Evolutionary conservation across 2,329 filamentous ascomycete species (phyloP).

Genomic region (Aspergillus udagawae): DNA sequence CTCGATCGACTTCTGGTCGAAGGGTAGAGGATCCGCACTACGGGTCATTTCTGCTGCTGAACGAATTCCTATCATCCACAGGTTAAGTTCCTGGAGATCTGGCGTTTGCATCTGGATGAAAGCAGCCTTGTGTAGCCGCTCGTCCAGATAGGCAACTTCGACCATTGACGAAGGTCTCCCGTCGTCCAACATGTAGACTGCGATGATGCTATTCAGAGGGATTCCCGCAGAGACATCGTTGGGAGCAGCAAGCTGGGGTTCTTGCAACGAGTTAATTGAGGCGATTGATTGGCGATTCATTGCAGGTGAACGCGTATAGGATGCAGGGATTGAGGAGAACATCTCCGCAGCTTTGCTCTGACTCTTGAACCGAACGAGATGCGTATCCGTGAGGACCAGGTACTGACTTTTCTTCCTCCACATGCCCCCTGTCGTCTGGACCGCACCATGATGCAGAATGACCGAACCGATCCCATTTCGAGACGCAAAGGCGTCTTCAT

Average conservation of each 20-base stretch:
- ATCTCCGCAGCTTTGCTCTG: constrained; percentile 62
- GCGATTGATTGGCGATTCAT: constrained; percentile 54
- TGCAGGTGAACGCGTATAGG: constrained; percentile 39
- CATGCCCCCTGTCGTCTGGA: constrained; percentile 66
- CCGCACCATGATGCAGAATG: constrained; percentile 64
- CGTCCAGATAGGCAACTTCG: constrained; percentile 65
- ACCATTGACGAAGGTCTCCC: constrained; percentile 63
- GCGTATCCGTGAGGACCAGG: constrained; percentile 65
- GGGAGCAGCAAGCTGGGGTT: constrained; percentile 56
- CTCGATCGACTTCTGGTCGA: constrained; percentile 58
- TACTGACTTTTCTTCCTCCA: constrained; percentile 71
- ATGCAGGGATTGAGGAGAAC: constrained; percentile 52
- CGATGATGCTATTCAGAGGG: constrained; percentile 62
- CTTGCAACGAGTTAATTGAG: constrained; percentile 59
- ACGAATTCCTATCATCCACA: constrained; percentile 62
- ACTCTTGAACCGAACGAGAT: constrained; percentile 65
- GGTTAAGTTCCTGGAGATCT: constrained; percentile 61
- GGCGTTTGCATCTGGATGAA: constrained; percentile 62
- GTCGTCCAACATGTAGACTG: constrained; percentile 64
- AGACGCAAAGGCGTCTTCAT: constrained; percentile 42
- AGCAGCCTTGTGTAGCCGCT: constrained; percentile 57
- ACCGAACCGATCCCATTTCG: constrained; percentile 39
- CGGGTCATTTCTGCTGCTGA: constrained; percentile 56
- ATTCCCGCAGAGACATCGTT: constrained; percentile 53
- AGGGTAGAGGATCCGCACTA: constrained; percentile 48